Base-by-base conservation (phyloP, 495 filamentous ascomycete species). In the Cetradonia linearis region DNA sequence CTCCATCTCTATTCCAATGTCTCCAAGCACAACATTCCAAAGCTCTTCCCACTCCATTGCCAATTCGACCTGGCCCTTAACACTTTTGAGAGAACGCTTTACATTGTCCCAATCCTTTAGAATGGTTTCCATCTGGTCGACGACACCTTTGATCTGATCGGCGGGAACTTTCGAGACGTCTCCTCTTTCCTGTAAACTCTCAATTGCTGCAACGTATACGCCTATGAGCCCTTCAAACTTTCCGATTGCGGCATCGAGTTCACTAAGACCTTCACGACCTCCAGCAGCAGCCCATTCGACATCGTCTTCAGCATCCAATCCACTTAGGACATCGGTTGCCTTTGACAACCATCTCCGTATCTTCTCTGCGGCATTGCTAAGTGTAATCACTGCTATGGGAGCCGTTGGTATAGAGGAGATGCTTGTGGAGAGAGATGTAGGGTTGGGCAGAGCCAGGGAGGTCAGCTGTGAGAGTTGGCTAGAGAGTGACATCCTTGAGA, bases 1-100 rank as follows among this genome's bases (percentile, higher is more conserved):
- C 61, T 95, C 89, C 70, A 96, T 81, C 71, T 98, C 93, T 57
- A 85, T 81, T 40, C 88, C 87, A 48, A 98, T 96, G 72, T 97
- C 92, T 38, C 92, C 91, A 20, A 98, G 75, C 23, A 97, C 90
- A 68, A 79, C 88, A 64, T 87, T 88, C 91, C 92, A 96, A 25
- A 98, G 77, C 73, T 97, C 93, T 70, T 95, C 91, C 92, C 92
- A 98, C 65, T 98, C 93, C 89, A 96, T 91, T 9, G 93, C 93
- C 54, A 95, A 78, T 71, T 96, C 93, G 7, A 97, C 92, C 63
- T 96, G 91, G 42, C 81, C 81, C 67, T 96, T 95, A 53, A 95
- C 84, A 36, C 73, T 83, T 63, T 83, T 84, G 42, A 98, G 71
- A 20, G 86, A 85, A 18, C 68, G 76, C 65, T 87, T 85, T 60